These are phyloP conservation scores for Spiraea crenata DNA, from an alignment of 331 rosid species.

Conservation along the genomic window DNA sequence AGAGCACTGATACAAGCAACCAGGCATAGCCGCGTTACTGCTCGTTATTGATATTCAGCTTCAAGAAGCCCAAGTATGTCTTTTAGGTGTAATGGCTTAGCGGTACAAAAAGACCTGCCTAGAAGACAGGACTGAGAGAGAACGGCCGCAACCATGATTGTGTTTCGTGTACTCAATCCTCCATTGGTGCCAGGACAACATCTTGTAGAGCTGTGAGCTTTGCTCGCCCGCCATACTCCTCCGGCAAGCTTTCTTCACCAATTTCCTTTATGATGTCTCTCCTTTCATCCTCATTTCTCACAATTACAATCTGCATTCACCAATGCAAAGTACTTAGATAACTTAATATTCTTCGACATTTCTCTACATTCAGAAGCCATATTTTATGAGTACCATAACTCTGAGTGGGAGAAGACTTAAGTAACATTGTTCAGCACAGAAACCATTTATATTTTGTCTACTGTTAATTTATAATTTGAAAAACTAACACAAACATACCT, in stretches of 20 bases:
- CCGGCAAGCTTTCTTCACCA: conserved; percentile 84
- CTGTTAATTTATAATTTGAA: too few species aligned
- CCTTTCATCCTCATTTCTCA: conserved; percentile 63
- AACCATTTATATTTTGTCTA: too few species aligned
- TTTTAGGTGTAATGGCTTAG: neutral
- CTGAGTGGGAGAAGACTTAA: too few species aligned
- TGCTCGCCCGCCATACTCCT: conserved; percentile 79
- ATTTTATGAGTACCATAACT: too few species aligned
- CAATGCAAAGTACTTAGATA: neutral
- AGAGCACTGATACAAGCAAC: too few species aligned
- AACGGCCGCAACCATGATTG: too few species aligned
- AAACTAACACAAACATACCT: conserved; percentile 41
- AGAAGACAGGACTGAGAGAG: neutral
- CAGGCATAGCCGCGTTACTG: too few species aligned
- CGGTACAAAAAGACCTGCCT: neutral
- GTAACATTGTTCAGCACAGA: too few species aligned
- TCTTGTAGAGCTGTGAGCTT: conserved; percentile 61
- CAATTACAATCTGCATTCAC: conserved; percentile 69
- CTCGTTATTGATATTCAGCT: too few species aligned
- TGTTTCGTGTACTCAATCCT: conserved; percentile 30
- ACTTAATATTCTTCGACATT: neutral
- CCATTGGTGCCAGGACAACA: conserved; percentile 32
- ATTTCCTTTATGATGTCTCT: conserved; percentile 46
- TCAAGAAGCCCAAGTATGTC: too few species aligned
- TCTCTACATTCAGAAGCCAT: neutral